Percentiles rank a stretch among this genome's conserved stretches.
Evolutionary conservation across 768 basidiomycete genomes (phyloP).

Genomic region (Lanmaoa pseudosensibilis): DNA sequence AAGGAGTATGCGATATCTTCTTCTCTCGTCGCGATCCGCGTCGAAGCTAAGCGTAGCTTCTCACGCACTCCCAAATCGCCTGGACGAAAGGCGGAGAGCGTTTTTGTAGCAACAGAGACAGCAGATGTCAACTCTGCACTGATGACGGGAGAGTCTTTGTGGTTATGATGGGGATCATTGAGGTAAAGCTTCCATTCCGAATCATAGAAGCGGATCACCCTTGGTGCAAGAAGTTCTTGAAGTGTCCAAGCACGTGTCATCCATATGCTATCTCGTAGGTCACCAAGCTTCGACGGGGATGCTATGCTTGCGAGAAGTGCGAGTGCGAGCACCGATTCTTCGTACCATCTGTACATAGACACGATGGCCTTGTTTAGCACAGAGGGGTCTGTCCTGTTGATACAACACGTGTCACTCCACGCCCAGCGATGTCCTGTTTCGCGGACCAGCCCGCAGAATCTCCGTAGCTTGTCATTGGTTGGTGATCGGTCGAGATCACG

Average conservation of each 20-base stretch:
- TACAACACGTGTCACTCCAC: conserved; percentile 6
- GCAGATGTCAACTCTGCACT: neutral
- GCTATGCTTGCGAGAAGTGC: neutral
- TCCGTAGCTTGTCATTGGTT: conserved; percentile 1
- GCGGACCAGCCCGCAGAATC: neutral
- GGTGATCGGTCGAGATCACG: neutral
- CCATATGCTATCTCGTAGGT: conserved; percentile 1
- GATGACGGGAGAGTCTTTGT: conserved; percentile 1
- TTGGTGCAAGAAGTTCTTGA: conserved; percentile 9
- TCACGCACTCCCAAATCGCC: neutral
- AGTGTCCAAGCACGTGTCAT: conserved; percentile 7
- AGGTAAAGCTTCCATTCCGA: conserved; percentile 5
- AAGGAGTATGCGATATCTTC: conserved; percentile 4
- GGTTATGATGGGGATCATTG: neutral
- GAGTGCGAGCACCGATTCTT: neutral
- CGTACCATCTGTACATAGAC: conserved; percentile 12
- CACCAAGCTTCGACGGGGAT: neutral
- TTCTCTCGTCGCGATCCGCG: neutral
- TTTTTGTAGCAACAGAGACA: neutral
- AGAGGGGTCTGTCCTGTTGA: neutral
- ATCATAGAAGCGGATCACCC: conserved; percentile 10
- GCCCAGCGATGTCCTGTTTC: conserved; percentile 2
- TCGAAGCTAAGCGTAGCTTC: conserved; percentile 6
- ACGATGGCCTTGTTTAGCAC: neutral
- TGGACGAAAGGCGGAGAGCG: neutral